Evolutionary conservation across 768 basidiomycete species (phyloP), one percentile per base, ranked within the genome.

Genomic region (Xerocomus potaroensis): DNA sequence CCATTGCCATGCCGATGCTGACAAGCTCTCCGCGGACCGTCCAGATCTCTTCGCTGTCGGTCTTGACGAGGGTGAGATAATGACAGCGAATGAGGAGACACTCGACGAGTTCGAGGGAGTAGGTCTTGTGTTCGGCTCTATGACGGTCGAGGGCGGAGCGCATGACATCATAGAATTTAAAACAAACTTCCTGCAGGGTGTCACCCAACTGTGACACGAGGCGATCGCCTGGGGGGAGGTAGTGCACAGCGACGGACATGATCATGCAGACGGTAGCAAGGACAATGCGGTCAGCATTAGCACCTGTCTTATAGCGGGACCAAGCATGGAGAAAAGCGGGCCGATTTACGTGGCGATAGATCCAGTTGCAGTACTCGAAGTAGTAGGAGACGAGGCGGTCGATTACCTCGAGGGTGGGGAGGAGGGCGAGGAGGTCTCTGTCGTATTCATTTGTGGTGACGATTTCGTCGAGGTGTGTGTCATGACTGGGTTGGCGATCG

Each of bases 311-410:
- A 72, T 84, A 90, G 23, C 79, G 79, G 24, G 77, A 72, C 88
- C 87, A 91, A 18, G 81, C 80, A 22, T 72, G 65, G 10, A 68
- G 66, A 60, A 91, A 87, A 12, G 79, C 70, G 2, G 68, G 47
- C 44, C 81, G 75, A 63, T 88, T 83, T 49, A 91, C 77, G 60
- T 87, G 83, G 32, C 85, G 81, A 65, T 89, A 87, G 43, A 90
- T 80, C 88, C 88, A 91, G 64, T 86, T 89, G 75, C 87, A 88
- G 60, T 86, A 87, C 55, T 87, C 84, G 57, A 90, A 90, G 65
- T 91, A 91, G 67, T 81, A 84, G 39, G 68, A 67, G 59, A 91
- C 74, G 43, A 91, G 79, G 15, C 74, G 77, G 58, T 91, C 88
- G 56, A 90, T 81, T 42, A 82, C 70, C 37, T 83, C 77, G 43